phyloP scores from a whole-genome alignment of 305 asterid species.

The Rubia tinctorum region DNA sequence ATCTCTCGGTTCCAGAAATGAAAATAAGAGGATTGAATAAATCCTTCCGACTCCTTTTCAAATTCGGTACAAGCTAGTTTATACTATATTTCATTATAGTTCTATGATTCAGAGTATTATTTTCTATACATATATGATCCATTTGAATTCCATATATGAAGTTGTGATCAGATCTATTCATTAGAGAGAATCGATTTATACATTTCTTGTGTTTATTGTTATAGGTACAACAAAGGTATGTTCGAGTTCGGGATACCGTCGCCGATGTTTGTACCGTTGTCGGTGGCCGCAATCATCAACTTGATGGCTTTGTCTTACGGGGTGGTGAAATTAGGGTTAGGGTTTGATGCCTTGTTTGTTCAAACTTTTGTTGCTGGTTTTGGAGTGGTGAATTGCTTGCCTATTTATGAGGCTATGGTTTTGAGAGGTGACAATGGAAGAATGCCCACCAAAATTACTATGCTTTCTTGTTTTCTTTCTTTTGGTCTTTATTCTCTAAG shows the following conservation, averaged over 20 bases:
- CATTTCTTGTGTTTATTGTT: no score
- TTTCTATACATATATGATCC: no score
- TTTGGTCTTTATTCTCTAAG: constrained; percentile 23
- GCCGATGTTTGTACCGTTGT: constrained; percentile 54
- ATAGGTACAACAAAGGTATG: constrained; percentile 46
- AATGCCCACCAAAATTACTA: constrained; percentile 51
- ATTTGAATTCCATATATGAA: no score
- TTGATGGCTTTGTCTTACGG: constrained; percentile 39
- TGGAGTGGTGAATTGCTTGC: constrained; percentile 57
- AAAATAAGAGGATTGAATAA: neutral
- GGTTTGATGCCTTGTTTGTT: constrained; percentile 28
- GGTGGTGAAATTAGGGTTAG: constrained; percentile 13
- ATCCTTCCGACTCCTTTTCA: neutral
- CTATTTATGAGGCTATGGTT: constrained; percentile 58
- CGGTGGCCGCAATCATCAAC: constrained; percentile 44
- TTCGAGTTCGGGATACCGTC: constrained; percentile 69
- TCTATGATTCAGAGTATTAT: neutral
- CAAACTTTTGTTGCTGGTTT: constrained; percentile 55
- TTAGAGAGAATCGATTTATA: no score
- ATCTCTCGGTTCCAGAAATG: neutral
- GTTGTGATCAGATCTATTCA: no score
- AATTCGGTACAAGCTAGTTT: neutral
- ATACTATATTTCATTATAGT: no score
- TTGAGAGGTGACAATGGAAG: constrained; percentile 60
- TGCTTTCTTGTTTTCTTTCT: constrained; percentile 37